phyloP scores from a whole-genome alignment of 768 basidiomycete genomes.

The Sarcodon aspratus region DNA sequence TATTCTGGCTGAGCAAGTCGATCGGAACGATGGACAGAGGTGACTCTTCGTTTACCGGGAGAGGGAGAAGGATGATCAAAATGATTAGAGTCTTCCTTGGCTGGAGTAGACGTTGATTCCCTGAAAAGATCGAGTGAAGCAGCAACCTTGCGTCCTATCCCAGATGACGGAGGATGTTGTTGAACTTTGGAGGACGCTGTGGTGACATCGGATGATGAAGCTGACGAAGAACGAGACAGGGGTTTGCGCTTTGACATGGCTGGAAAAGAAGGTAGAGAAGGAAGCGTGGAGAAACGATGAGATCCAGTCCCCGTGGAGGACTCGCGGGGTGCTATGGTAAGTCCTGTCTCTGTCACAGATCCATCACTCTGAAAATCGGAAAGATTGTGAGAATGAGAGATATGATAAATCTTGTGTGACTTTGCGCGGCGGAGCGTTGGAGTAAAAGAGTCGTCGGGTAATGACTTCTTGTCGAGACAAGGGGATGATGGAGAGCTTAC shows the following conservation, averaged over 20 bases:
- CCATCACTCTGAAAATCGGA: no score
- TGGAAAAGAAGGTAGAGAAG: not conserved
- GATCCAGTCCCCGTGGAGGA: not conserved
- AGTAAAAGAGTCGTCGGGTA: no score
- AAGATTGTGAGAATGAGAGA: no score
- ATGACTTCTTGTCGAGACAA: no score
- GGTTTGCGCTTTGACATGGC: not conserved
- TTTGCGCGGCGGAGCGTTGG: no score
- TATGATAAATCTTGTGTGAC: no score
- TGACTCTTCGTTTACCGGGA: constrained; percentile 19
- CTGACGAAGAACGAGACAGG: constrained; percentile 4
- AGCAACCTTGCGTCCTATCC: constrained; percentile 75
- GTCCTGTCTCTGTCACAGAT: no score
- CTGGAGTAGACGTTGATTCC: constrained; percentile 29
- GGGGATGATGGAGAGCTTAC: no score
- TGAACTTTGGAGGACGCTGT: constrained; percentile 3
- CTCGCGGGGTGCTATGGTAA: no score
- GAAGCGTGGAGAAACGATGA: not conserved
- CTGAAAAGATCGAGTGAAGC: constrained; percentile 76
- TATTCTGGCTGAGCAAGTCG: constrained; percentile 60
- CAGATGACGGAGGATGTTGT: constrained; percentile 15
- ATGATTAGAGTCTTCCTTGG: constrained; percentile 19
- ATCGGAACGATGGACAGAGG: constrained; percentile 25
- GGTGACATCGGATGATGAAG: constrained; percentile 8
- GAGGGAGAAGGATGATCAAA: constrained; percentile 13